A percentile compares a stretch with the other conserved stretches of the same genome.
Evolutionary conservation across 2,329 filamentous ascomycete species (phyloP).

Genomic region (Myriosclerotinia scirpicola): DNA sequence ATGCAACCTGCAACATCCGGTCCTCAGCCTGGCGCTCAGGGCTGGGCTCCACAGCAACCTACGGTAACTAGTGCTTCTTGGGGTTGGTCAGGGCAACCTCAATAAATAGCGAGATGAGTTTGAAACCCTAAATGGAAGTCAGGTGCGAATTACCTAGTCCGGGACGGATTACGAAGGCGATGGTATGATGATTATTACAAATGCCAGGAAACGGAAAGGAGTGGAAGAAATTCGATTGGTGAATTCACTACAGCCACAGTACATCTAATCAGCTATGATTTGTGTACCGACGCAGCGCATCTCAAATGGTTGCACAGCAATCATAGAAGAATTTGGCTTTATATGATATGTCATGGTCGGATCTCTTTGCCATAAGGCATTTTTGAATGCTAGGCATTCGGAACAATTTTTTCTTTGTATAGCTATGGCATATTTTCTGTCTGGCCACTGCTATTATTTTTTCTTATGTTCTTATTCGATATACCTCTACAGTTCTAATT

Average conservation of each 20-base stretch:
- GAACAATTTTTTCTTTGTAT: neutral
- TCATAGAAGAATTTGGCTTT: neutral
- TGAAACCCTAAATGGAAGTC: neutral
- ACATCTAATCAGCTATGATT: neutral
- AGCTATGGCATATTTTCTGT: neutral
- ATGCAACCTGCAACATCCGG: slow-evolving; percentile 59
- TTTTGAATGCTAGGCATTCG: neutral
- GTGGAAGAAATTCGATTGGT: neutral
- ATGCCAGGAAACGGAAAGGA: neutral
- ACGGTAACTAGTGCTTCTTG: slow-evolving; percentile 35
- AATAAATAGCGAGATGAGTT: slow-evolving; percentile 25
- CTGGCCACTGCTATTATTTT: neutral
- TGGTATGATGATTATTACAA: slow-evolving; percentile 26
- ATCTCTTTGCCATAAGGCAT: neutral
- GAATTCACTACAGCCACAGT: neutral
- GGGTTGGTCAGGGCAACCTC: slow-evolving; percentile 38
- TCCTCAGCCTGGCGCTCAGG: slow-evolving; percentile 37
- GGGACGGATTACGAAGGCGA: slow-evolving; percentile 31
- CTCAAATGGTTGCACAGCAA: neutral
- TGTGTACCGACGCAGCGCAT: neutral
- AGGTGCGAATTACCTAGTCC: neutral
- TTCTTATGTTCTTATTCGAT: neutral
- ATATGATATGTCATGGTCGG: neutral
- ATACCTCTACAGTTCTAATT: slow-evolving; percentile 9
- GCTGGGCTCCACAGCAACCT: slow-evolving; percentile 40